Evolutionary conservation across 2,329 filamentous ascomycete genomes (phyloP).

Genomic region (Colletotrichum lentis): DNA sequence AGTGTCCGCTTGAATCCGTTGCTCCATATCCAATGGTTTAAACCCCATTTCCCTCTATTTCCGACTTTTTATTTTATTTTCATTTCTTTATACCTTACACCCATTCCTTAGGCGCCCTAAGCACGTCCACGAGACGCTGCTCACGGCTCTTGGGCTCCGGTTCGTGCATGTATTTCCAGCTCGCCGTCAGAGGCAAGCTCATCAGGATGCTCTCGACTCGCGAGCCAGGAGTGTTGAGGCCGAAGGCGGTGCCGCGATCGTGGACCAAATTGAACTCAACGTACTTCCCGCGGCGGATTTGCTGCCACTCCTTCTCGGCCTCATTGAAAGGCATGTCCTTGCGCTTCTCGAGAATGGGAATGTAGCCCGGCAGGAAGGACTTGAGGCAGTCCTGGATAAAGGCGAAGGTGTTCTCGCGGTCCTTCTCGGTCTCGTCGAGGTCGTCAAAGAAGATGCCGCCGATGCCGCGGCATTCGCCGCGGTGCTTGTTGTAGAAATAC

Average conservation of each 20-base stretch:
- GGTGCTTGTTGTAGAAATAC: conserved; percentile 95
- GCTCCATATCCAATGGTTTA: conserved; percentile 12
- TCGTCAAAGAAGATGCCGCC: conserved; percentile 99
- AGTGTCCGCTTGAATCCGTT: conserved; percentile 24
- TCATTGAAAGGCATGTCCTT: conserved; percentile 92
- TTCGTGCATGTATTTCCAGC: conserved; percentile 96
- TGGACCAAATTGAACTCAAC: conserved; percentile 99
- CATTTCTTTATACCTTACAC: conserved; percentile 52
- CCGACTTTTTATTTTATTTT: neutral
- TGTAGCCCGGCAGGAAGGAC: conserved; percentile 88
- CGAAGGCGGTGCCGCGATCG: conserved; percentile 93
- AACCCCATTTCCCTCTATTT: conserved; percentile 5
- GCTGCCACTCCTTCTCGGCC: conserved; percentile 94
- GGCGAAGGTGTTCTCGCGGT: conserved; percentile 87
- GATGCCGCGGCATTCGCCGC: conserved; percentile 83
- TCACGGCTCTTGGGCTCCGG: conserved; percentile 79
- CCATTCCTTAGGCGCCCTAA: conserved; percentile 72
- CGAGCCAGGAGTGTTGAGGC: conserved; percentile 88
- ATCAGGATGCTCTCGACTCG: conserved; percentile 97
- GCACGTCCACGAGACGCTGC: conserved; percentile 78
- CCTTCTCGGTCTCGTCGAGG: conserved; percentile 84
- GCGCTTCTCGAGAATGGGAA: conserved; percentile 85
- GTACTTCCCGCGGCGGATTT: conserved; percentile 90
- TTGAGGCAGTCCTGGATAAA: conserved; percentile 87
- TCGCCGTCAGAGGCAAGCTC: conserved; percentile 91